These are phyloP conservation scores for Penicillium sp. DNA, from an alignment of 2,329 filamentous ascomycete genomes.

Conservation along the genomic window DNA sequence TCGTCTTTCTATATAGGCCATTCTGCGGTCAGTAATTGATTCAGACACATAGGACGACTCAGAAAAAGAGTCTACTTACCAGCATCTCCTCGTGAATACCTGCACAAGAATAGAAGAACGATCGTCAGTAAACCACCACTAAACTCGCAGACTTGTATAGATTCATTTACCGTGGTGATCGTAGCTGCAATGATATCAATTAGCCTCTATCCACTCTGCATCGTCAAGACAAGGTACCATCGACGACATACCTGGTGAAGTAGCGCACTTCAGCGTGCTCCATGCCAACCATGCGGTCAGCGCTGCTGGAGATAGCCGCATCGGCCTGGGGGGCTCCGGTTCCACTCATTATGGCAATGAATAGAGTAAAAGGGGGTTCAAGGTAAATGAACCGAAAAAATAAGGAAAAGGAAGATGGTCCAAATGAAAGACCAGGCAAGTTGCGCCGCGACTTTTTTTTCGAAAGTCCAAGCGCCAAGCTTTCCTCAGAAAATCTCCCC, in stretches of 20 bases:
- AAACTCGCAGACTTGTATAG: conserved; percentile 15
- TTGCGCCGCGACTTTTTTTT: conserved; percentile 31
- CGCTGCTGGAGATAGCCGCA: conserved; percentile 40
- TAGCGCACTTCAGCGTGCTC: conserved; percentile 98
- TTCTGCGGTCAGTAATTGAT: background rate
- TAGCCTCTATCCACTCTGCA: conserved; percentile 11
- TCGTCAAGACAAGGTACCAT: background rate
- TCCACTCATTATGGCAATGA: conserved; percentile 32
- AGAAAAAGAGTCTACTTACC: conserved; percentile 59
- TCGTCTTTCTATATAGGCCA: conserved; percentile 78
- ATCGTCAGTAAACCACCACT: conserved; percentile 19
- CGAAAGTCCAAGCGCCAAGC: conserved; percentile 30
- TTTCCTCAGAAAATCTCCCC: conserved; percentile 23
- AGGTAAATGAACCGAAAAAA: conserved; percentile 4
- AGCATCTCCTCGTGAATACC: conserved; percentile 98
- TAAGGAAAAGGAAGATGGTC: conserved; percentile 4
- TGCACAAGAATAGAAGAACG: conserved; percentile 44
- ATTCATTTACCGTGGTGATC: conserved; percentile 85
- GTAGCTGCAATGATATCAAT: conserved; percentile 62
- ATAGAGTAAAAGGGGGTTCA: conserved; percentile 6
- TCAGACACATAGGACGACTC: background rate
- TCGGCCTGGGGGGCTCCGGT: conserved; percentile 22
- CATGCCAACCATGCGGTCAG: conserved; percentile 59
- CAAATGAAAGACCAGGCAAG: conserved; percentile 11
- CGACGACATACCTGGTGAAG: conserved; percentile 79